phyloP scores from a whole-genome alignment of 768 basidiomycete species.

The Trametes coccinea region DNA sequence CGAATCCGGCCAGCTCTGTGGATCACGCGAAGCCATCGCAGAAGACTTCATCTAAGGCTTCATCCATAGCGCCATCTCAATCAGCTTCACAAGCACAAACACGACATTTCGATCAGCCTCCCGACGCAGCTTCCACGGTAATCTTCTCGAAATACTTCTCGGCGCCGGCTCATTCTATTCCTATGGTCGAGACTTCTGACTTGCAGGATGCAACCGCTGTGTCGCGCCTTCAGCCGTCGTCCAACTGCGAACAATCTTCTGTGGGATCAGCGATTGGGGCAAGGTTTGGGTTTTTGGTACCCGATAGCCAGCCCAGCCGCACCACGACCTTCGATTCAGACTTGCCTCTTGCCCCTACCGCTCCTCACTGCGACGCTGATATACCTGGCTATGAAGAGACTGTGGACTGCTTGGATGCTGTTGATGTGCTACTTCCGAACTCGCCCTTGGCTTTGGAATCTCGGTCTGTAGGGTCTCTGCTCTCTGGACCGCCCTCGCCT shows the following conservation, averaged over 20 bases:
- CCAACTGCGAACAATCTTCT: neutral
- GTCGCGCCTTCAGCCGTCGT: neutral
- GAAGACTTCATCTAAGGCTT: constrained; percentile 24
- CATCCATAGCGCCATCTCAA: constrained; percentile 49
- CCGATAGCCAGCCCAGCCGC: no score
- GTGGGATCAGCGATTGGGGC: neutral
- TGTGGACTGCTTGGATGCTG: no score
- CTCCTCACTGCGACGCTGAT: no score
- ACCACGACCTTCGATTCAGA: no score
- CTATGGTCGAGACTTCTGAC: neutral
- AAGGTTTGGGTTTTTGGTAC: neutral
- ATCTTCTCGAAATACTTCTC: constrained; percentile 18
- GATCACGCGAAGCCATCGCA: no score
- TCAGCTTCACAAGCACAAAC: constrained; percentile 51
- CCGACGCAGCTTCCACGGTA: neutral
- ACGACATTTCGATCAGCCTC: neutral
- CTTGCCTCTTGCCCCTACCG: no score
- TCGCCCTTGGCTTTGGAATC: neutral
- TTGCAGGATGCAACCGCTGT: neutral
- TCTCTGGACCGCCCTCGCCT: neutral
- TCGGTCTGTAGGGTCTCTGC: no score
- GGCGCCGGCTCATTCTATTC: neutral
- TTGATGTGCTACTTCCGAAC: no score
- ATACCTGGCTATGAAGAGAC: no score
- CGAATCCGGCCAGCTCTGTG: no score